Percentiles rank a stretch among this genome's conserved stretches.
These are phyloP conservation scores for Backusella liffmaniae DNA, from an alignment of 192 early-diverging fungal genomes.

Conservation along the genomic window DNA sequence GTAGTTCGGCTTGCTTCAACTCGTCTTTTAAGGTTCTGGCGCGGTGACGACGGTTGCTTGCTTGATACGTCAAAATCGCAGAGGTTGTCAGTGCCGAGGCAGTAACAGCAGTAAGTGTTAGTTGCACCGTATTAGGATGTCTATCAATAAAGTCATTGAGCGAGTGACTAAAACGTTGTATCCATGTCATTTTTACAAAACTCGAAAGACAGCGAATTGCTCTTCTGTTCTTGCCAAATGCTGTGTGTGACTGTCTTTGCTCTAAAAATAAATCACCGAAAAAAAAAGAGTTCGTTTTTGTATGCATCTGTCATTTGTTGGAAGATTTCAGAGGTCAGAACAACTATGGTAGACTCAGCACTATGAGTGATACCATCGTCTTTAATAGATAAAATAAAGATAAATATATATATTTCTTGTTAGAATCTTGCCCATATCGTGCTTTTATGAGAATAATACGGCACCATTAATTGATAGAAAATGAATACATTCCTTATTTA, in stretches of 20 bases:
- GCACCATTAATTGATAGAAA: too few relatives aligned
- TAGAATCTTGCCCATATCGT: too few relatives aligned
- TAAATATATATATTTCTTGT: too few relatives aligned
- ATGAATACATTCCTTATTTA: too few relatives aligned
- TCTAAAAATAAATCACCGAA: background rate
- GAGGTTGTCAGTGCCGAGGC: conserved; percentile 65
- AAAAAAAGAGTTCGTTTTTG: too few relatives aligned
- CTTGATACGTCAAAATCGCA: conserved; percentile 54
- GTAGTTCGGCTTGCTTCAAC: conserved; percentile 31
- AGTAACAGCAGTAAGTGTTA: conserved; percentile 54
- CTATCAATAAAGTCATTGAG: background rate
- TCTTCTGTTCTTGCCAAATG: background rate
- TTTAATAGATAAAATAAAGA: too few relatives aligned
- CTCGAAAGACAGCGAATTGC: background rate
- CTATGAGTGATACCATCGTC: too few relatives aligned
- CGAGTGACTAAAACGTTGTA: background rate
- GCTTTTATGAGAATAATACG: too few relatives aligned
- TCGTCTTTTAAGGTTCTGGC: conserved; percentile 58
- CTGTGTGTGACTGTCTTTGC: background rate
- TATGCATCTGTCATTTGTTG: too few relatives aligned
- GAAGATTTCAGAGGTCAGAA: too few relatives aligned
- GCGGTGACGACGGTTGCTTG: conserved; percentile 42
- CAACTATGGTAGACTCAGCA: too few relatives aligned
- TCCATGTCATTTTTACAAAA: background rate
- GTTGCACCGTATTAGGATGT: conserved; percentile 14